Conservation (phyloP, 345 rosid species). For the Aquilaria yunnanensis region DNA sequence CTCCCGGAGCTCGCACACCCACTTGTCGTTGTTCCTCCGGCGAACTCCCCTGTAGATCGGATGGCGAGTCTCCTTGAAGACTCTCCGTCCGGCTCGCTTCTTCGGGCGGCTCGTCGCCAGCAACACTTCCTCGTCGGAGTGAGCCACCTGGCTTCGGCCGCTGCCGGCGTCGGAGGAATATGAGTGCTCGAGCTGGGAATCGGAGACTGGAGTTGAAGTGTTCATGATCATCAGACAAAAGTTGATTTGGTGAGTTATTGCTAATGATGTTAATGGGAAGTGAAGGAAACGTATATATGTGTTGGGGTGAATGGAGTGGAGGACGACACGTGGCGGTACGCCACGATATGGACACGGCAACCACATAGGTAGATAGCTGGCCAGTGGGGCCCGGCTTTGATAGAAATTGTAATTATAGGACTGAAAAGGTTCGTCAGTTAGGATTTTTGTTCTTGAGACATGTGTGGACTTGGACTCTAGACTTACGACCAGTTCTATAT, state of each 20-base stretch:
- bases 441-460: too few species aligned
- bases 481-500: too few species aligned
- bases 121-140: conserved; percentile 29
- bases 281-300: too few species aligned
- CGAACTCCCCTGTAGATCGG: conserved; percentile 68
- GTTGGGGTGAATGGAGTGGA: too few species aligned
- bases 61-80: conserved; percentile 70
- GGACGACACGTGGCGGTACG: too few species aligned
- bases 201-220: conserved; percentile 5
- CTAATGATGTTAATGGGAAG: conserved; percentile 3
- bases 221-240: conserved; percentile 13
- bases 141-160: not conserved
- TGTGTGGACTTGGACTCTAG: too few species aligned
- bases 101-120: conserved; percentile 56
- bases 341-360: too few species aligned
- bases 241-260: conserved; percentile 30
- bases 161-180: conserved; percentile 15
- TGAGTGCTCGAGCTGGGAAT: conserved; percentile 8
- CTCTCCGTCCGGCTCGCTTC: conserved; percentile 58
- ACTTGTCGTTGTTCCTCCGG: conserved; percentile 45
- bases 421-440: too few species aligned
- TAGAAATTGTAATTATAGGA: too few species aligned
- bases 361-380: too few species aligned
- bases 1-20: conserved; percentile 73
- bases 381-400: too few species aligned